These are phyloP conservation scores for Solanum paucissectum DNA, from an alignment of 257 asterid species.

Conservation along the genomic window DNA sequence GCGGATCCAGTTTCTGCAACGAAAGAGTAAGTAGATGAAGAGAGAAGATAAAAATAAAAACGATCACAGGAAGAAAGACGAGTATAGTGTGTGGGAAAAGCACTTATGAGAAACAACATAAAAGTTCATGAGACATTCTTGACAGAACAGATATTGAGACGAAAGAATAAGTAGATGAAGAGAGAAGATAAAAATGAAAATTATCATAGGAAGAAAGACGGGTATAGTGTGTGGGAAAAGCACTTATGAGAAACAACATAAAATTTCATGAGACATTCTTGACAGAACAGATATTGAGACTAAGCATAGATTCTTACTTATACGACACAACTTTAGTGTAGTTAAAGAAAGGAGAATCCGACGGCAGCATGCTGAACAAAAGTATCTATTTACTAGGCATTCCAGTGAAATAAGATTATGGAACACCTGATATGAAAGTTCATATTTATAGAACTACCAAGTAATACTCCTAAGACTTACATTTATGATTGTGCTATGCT, in stretches of 20 bases:
- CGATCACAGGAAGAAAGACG: neutral
- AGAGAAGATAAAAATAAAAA: neutral
- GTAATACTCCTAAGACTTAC: constrained; percentile 8
- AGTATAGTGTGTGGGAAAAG: neutral
- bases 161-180: too few species aligned
- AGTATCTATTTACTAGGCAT: neutral
- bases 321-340: neutral
- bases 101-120: constrained; percentile 2
- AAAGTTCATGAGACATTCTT: neutral
- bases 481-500: constrained; percentile 14
- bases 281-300: neutral
- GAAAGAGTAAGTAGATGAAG: neutral
- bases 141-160: neutral
- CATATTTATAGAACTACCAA: neutral
- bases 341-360: neutral
- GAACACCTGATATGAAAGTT: neutral
- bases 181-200: too few species aligned
- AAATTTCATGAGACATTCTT: neutral
- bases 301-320: neutral
- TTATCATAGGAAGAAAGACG: neutral
- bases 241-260: constrained; percentile 1
- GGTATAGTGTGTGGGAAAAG: neutral
- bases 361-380: neutral
- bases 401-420: neutral
- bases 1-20: constrained; percentile 24